Base-by-base conservation (phyloP, 2,329 filamentous ascomycete species). In the Fusarium sp. region DNA sequence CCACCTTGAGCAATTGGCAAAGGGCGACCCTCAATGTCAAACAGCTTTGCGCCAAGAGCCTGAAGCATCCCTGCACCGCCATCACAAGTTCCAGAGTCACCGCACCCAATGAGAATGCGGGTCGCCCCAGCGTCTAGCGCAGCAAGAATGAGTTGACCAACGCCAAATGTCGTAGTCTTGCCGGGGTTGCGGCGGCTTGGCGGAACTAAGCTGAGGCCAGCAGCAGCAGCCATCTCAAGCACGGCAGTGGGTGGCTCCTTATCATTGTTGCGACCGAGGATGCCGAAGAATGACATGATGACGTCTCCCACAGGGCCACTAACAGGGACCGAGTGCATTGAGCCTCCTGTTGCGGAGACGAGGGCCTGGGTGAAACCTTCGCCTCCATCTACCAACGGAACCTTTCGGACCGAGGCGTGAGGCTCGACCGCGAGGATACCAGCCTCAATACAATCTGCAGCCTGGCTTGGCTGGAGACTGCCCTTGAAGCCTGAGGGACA, bases 401-500 rank as follows among this genome's bases (percentile, higher is more conserved):
- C 80, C 69, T 86, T 86, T 49, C 76, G 80, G 38, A 86, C 72
- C 3, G 75, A 69, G 18, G 83, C 81, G 38, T 78, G 74, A n/a
- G 80, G 79, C 6, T 83, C 68, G 4, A 84, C 83, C 18, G 80
- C 79, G 1, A 81, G 75, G 23, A 86, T 80, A 4, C 84, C 85
- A 6, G 76, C 76, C 68, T 84, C 83, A 57, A 87, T 86, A 56
- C 84, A 85, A 57, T 84, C 79, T 1, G 84, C 84, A 3, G 84
- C 84, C n/a, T 78, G 76, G 16, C 81, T 77, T 5, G 85, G 83
- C 18, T 82, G 79, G 6, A 87, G 80, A 48, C 84, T 85, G 26
- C 85, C 84, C 61, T 86, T 87, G 78, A 86, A 86, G 4, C 84
- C 85, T 1, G 84, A 86, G 0, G 85, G 85, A 18, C 83, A 84